These are phyloP conservation scores for Platismatia glauca DNA, from an alignment of 495 filamentous ascomycete species.

Conservation along the genomic window DNA sequence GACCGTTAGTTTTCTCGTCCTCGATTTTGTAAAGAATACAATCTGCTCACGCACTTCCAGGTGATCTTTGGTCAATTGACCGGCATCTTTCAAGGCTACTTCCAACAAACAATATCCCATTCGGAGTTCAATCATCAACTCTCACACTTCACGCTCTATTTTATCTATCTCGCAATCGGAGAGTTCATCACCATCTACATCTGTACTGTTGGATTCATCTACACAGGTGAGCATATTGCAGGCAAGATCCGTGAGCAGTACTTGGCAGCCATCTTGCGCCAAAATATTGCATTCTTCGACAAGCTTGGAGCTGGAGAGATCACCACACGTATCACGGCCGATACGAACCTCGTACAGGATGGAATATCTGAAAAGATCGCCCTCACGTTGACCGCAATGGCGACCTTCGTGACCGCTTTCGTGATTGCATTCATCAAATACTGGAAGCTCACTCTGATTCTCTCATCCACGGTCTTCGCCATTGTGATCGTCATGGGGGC, in stretches of 20 bases:
- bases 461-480: slow-evolving; percentile 24
- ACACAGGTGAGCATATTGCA: slow-evolving; percentile 70
- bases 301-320: slow-evolving; percentile 32
- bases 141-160: slow-evolving; percentile 65
- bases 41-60: slow-evolving; percentile 23
- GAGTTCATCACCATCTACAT: slow-evolving; percentile 78
- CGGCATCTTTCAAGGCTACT: slow-evolving; percentile 60
- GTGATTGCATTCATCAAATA: slow-evolving; percentile 30
- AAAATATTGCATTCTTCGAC: slow-evolving; percentile 38
- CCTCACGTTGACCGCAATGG: slow-evolving; percentile 26
- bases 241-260: slow-evolving; percentile 31
- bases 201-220: slow-evolving; percentile 82
- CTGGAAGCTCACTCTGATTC: slow-evolving; percentile 36
- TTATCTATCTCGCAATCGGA: slow-evolving; percentile 79
- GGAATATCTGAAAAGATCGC: slow-evolving; percentile 35
- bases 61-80: slow-evolving; percentile 69
- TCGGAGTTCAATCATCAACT: slow-evolving; percentile 53
- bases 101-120: slow-evolving; percentile 37
- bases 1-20: slow-evolving; percentile 47
- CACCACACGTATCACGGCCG: slow-evolving; percentile 31
- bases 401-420: slow-evolving; percentile 32
- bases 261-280: slow-evolving; percentile 31
- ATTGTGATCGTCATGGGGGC: slow-evolving; percentile 23
- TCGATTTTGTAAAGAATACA: not conserved
- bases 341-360: slow-evolving; percentile 37